These are phyloP conservation scores for Acmispon strigosus DNA, from an alignment of 306 rosid species.

Conservation along the genomic window DNA sequence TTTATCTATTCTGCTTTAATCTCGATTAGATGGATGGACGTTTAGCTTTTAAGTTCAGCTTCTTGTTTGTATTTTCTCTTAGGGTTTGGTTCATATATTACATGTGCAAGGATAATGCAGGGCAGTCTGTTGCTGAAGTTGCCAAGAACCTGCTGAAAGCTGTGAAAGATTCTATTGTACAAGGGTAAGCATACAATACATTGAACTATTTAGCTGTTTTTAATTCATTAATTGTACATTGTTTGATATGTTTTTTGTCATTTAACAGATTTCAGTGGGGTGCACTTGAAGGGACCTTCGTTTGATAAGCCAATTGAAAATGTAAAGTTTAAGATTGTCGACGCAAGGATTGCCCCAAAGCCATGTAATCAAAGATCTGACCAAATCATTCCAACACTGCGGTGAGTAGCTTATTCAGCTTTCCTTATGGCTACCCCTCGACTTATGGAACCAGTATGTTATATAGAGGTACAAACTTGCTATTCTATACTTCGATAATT, in stretches of 20 bases:
- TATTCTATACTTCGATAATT: background rate
- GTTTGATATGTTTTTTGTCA: slow-evolving; percentile 4
- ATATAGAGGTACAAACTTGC: slow-evolving; percentile 60
- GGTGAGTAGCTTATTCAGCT: slow-evolving; percentile 90
- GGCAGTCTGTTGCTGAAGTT: slow-evolving; percentile 91
- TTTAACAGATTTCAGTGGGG: slow-evolving; percentile 93
- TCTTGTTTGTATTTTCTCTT: too few relatives aligned
- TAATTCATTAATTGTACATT: slow-evolving; percentile 1
- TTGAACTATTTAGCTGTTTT: background rate
- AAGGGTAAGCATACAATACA: slow-evolving; percentile 54
- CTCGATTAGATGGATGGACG: too few relatives aligned
- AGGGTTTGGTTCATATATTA: too few relatives aligned
- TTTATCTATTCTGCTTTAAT: too few relatives aligned
- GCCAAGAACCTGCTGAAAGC: slow-evolving; percentile 81
- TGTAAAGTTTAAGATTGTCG: slow-evolving; percentile 97
- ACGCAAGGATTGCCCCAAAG: slow-evolving; percentile 92
- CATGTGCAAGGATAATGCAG: slow-evolving; percentile 36
- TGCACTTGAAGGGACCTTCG: slow-evolving; percentile 95
- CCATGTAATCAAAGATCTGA: slow-evolving; percentile 85
- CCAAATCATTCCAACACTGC: slow-evolving; percentile 82
- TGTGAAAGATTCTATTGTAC: slow-evolving; percentile 93
- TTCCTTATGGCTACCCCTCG: slow-evolving; percentile 98
- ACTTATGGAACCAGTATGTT: slow-evolving; percentile 96
- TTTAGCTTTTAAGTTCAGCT: too few relatives aligned
- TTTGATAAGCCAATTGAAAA: slow-evolving; percentile 97